Evolutionary conservation across 129 eudicot genomes (phyloP).

Genomic region (Saposhnikovia divaricata): DNA sequence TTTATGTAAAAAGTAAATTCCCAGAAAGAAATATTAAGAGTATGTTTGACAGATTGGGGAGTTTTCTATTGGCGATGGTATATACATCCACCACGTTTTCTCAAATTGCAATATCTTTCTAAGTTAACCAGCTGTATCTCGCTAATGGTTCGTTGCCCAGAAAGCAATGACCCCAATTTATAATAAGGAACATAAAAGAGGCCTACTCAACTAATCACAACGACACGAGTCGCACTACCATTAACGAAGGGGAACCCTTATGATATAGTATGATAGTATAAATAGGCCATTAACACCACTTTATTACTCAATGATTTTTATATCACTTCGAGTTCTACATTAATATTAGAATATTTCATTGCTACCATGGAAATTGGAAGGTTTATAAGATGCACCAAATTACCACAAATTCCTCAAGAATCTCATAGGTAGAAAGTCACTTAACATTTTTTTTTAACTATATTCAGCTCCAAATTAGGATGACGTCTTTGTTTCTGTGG

Average conservation of each 20-base stretch:
- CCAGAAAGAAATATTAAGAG: background rate
- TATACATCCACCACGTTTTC: background rate
- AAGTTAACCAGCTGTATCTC: background rate
- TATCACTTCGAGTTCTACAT: no score
- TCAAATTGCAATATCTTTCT: background rate
- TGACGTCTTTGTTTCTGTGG: no score
- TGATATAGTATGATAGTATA: background rate
- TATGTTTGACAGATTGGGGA: background rate
- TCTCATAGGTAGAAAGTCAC: no score
- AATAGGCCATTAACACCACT: background rate
- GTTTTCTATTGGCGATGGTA: conserved; percentile 1
- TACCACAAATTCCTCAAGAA: no score
- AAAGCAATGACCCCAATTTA: background rate
- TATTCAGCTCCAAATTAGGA: no score
- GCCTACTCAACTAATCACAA: background rate
- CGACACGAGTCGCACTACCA: background rate
- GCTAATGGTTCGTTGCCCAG: background rate
- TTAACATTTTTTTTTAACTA: no score
- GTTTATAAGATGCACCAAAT: no score
- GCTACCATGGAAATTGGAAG: no score
- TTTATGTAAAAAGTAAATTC: background rate
- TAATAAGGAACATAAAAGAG: background rate
- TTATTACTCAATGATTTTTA: background rate
- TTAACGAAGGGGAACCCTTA: background rate
- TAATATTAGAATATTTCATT: no score